A percentile compares a stretch with the other conserved stretches of the same genome.
phyloP scores from a whole-genome alignment of 352 stramenopile species.

The Phytopythium helicoides region DNA sequence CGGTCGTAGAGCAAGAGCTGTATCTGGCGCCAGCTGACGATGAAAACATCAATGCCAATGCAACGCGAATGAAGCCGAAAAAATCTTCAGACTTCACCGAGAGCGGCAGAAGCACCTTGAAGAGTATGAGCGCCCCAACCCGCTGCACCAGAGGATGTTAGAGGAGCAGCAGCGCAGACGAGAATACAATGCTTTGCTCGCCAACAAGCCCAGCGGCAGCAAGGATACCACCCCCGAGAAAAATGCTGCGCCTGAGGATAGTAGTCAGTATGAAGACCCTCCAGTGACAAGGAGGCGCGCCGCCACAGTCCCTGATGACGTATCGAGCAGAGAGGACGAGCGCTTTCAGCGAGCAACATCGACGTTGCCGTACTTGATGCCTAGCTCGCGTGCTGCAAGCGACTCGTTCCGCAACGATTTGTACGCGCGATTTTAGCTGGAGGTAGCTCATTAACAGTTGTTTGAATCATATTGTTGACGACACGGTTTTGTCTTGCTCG shows the following conservation, averaged over 20 bases:
- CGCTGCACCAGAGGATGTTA: slow-evolving; percentile 1
- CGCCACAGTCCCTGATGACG: background rate
- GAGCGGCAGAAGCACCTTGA: slow-evolving; percentile 6
- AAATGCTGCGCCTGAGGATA: background rate
- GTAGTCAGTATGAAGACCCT: background rate
- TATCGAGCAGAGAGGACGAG: background rate
- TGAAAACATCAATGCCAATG: background rate
- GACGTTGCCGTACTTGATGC: background rate
- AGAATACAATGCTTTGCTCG: too few species aligned
- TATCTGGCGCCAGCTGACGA: background rate
- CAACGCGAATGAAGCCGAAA: background rate
- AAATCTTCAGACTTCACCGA: background rate
- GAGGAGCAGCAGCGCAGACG: slow-evolving; percentile 12
- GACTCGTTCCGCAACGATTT: slow-evolving; percentile 28
- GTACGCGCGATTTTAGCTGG: slow-evolving; percentile 24
- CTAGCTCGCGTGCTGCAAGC: too few species aligned
- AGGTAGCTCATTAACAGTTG: background rate
- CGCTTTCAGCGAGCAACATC: background rate
- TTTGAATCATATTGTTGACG: background rate
- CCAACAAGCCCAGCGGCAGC: too few species aligned
- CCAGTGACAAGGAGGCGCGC: background rate
- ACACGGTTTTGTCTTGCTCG: background rate
- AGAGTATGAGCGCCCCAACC: slow-evolving; percentile 1
- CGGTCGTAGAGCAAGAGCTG: slow-evolving; percentile 2
- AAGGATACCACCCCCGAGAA: too few species aligned